phyloP scores from a whole-genome alignment of 2,329 filamentous ascomycete genomes.

The Pezicula radicicola region DNA sequence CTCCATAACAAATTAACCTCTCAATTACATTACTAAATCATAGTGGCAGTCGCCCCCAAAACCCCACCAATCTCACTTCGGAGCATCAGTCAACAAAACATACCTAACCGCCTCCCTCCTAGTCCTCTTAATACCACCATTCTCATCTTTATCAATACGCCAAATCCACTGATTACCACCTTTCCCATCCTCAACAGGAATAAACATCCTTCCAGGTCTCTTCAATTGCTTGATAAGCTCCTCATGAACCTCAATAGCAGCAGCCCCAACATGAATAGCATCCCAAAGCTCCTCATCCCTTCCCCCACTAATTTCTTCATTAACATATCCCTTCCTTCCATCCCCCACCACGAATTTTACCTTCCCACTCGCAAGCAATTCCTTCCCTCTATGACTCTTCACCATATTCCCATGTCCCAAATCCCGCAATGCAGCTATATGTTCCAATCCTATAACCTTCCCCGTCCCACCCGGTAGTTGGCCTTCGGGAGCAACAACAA shows the following conservation, averaged over 20 bases:
- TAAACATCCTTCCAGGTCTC: slow-evolving; percentile 76
- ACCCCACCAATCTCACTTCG: slow-evolving; percentile 22
- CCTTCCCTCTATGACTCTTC: slow-evolving; percentile 56
- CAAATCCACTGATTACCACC: slow-evolving; percentile 61
- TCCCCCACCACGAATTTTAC: slow-evolving; percentile 76
- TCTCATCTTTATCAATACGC: slow-evolving; percentile 67
- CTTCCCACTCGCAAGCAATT: slow-evolving; percentile 58
- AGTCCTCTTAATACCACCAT: slow-evolving; percentile 58
- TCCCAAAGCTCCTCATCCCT: slow-evolving; percentile 66
- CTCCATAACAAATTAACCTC: no score
- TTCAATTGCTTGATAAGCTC: slow-evolving; percentile 75
- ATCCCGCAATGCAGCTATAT: slow-evolving; percentile 62
- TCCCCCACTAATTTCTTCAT: slow-evolving; percentile 28
- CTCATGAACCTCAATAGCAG: slow-evolving; percentile 70
- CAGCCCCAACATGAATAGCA: slow-evolving; percentile 93
- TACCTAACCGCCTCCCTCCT: slow-evolving; percentile 71
- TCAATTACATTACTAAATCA: no score
- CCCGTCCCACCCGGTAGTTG: slow-evolving; percentile 14
- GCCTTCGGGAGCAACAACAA: slow-evolving; percentile 8
- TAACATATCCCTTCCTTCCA: slow-evolving; percentile 60
- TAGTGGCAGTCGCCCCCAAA: no score
- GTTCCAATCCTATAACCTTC: slow-evolving; percentile 69
- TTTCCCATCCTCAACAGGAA: slow-evolving; percentile 60
- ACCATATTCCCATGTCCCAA: slow-evolving; percentile 63
- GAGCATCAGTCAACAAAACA: slow-evolving; percentile 73